These are phyloP conservation scores for Chlorella vulgaris DNA, from an alignment of 139 green algal genomes.

Conservation along the genomic window DNA sequence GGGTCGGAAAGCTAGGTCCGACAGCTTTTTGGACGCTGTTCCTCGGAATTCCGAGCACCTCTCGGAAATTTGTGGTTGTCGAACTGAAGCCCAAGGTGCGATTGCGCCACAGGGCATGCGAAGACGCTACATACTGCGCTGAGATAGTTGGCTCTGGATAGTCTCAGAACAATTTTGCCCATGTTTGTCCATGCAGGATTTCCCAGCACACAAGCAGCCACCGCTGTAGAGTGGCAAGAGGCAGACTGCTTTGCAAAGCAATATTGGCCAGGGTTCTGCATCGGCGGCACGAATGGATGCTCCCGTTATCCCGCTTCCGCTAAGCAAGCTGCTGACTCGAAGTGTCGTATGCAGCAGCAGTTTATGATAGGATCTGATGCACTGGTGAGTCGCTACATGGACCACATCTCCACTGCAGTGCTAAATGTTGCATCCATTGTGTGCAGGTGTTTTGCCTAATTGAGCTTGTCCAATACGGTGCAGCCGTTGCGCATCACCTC, in stretches of 20 bases:
- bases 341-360: conserved; percentile 28
- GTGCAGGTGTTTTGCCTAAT: conserved; percentile 71
- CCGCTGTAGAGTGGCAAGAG: no score
- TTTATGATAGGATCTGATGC: conserved; percentile 24
- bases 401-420: not conserved
- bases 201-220: no score
- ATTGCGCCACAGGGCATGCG: not conserved
- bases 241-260: no score
- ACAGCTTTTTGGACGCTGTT: no score
- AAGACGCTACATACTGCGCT: no score
- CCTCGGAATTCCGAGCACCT: no score
- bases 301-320: not conserved
- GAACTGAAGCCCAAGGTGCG: not conserved
- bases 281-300: not conserved
- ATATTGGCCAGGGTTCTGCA: not conserved
- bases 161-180: not conserved
- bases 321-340: not conserved
- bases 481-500: conserved; percentile 72
- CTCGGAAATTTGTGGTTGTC: no score
- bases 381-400: conserved; percentile 46
- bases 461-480: conserved; percentile 78
- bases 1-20: no score
- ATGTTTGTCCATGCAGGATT: no score
- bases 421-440: not conserved
- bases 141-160: no score